phyloP scores from a whole-genome alignment of 2,329 filamentous ascomycete species.

The Hymenoscyphus fructigenus region DNA sequence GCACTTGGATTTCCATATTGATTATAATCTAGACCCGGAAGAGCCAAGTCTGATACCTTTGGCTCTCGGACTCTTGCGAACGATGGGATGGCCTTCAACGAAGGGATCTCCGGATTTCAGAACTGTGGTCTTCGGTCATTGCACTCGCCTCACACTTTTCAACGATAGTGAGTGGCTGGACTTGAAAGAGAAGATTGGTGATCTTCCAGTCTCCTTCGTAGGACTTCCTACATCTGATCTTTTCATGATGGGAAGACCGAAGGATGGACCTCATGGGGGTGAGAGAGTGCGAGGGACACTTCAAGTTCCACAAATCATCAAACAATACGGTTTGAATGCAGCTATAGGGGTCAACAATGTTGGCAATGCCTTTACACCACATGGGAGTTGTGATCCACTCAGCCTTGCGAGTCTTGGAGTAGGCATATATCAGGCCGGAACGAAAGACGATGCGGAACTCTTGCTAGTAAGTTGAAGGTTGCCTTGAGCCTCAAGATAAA shows the following conservation, averaged over 20 bases:
- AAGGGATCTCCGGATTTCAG: conserved; percentile 33
- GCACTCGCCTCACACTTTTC: conserved; percentile 63
- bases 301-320: conserved; percentile 59
- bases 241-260: conserved; percentile 64
- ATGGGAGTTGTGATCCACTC: conserved; percentile 66
- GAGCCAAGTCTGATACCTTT: conserved; percentile 53
- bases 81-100: conserved; percentile 47
- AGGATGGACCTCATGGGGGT: conserved; percentile 30
- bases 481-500: background rate
- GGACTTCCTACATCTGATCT: conserved; percentile 70
- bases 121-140: conserved; percentile 65
- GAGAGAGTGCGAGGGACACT: conserved; percentile 57
- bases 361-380: conserved; percentile 72
- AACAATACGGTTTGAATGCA: conserved; percentile 54
- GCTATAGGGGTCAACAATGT: conserved; percentile 70
- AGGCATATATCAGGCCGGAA: conserved; percentile 67
- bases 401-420: conserved; percentile 61
- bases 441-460: conserved; percentile 54
- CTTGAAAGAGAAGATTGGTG: conserved; percentile 48
- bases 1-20: conserved; percentile 70
- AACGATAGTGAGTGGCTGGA: conserved; percentile 47
- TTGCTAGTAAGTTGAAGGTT: conserved; percentile 50
- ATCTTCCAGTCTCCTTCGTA: conserved; percentile 63
- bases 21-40: conserved; percentile 60
- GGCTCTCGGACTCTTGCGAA: conserved; percentile 51